phyloP scores from a whole-genome alignment of 768 basidiomycete species.

The Leccinum variicolor region DNA sequence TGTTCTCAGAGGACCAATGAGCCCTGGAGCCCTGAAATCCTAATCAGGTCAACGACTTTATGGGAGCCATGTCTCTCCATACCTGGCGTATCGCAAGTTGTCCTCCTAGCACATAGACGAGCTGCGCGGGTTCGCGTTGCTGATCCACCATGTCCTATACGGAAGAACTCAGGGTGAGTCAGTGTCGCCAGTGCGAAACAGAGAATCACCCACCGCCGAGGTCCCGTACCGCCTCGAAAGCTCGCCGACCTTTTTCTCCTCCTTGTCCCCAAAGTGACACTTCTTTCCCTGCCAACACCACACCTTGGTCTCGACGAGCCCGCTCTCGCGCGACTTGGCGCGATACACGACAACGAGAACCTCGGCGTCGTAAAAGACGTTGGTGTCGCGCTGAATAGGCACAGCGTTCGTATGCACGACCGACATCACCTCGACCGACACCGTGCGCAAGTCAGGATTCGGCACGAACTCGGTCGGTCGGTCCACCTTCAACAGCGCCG shows the following conservation, averaged over 20 bases:
- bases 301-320: constrained; percentile 64
- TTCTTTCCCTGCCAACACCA: constrained; percentile 76
- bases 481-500: constrained; percentile 37
- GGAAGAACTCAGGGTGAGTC: neutral
- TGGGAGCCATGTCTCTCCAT: constrained; percentile 7
- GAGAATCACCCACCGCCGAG: constrained; percentile 42
- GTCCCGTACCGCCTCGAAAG: constrained; percentile 74
- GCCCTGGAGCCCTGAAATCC: constrained; percentile 56
- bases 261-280: constrained; percentile 51
- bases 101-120: constrained; percentile 66
- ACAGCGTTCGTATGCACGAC: constrained; percentile 51
- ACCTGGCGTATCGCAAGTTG: constrained; percentile 76
- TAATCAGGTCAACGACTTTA: neutral
- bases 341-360: constrained; percentile 67
- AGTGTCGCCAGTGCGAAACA: neutral
- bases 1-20: constrained; percentile 79
- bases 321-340: constrained; percentile 58
- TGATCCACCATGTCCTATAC: constrained; percentile 47
- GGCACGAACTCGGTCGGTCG: constrained; percentile 12
- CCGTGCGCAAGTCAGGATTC: constrained; percentile 42
- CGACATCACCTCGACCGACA: constrained; percentile 73
- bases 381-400: constrained; percentile 41
- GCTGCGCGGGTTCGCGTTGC: constrained; percentile 57
- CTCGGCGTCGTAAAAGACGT: constrained; percentile 74
- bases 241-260: constrained; percentile 65